These are phyloP conservation scores for Anthracocystis setariae DNA, from an alignment of 1,284 basidiomycete species.

Conservation along the genomic window DNA sequence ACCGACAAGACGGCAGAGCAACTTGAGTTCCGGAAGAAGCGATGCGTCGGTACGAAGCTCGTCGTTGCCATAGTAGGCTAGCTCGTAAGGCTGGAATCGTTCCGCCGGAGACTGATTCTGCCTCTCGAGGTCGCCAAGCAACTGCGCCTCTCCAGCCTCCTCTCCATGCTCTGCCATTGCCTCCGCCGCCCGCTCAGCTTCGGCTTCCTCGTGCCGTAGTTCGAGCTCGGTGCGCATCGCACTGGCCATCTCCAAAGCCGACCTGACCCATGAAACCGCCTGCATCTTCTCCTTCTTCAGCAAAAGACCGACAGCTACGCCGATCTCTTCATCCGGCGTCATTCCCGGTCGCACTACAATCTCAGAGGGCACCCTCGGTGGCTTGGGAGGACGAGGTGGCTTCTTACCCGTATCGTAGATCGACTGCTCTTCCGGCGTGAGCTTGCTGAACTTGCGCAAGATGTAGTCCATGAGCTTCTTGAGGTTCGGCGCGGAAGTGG, in stretches of 20 bases:
- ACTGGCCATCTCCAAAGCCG: slow-evolving; percentile 60
- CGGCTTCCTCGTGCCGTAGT: slow-evolving; percentile 30
- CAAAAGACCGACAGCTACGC: slow-evolving; percentile 62
- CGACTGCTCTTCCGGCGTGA: slow-evolving; percentile 54
- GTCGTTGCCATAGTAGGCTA: slow-evolving; percentile 46
- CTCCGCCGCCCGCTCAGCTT: slow-evolving; percentile 13
- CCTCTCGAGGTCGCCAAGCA: slow-evolving; percentile 31
- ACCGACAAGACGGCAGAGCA: slow-evolving; percentile 62
- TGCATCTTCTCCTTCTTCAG: slow-evolving; percentile 61
- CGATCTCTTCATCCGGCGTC: slow-evolving; percentile 54
- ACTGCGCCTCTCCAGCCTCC: slow-evolving; percentile 5
- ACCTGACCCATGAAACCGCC: slow-evolving; percentile 63
- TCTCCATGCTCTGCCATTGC: slow-evolving; percentile 3
- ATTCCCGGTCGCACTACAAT: slow-evolving; percentile 55
- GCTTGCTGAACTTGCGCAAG: slow-evolving; percentile 58
- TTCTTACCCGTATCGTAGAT: slow-evolving; percentile 54
- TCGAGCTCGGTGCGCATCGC: slow-evolving; percentile 52
- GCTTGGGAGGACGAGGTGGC: slow-evolving; percentile 48
- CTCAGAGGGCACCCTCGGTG: slow-evolving; percentile 51
- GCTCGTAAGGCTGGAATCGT: slow-evolving; percentile 36
- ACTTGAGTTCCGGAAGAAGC: slow-evolving; percentile 56
- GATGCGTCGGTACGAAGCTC: slow-evolving; percentile 54
- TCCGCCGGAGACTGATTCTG: slow-evolving; percentile 37
- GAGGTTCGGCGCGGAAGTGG: slow-evolving; percentile 42
- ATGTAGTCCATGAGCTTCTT: slow-evolving; percentile 59